These are phyloP conservation scores for Backusella tuberculispora DNA, from an alignment of 192 early-diverging fungal species.

Conservation along the genomic window DNA sequence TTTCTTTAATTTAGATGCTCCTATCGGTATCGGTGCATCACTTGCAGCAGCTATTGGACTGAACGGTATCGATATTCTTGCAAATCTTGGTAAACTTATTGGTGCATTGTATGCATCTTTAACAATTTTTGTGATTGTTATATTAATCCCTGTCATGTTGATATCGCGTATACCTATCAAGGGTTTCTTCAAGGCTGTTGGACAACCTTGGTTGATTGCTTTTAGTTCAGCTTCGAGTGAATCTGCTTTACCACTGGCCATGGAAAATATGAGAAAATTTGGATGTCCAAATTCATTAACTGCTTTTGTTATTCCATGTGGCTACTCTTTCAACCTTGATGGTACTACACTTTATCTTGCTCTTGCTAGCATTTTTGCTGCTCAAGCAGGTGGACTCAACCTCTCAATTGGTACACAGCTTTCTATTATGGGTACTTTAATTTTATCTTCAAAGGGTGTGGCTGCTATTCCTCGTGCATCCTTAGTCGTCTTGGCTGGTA, in stretches of 20 bases:
- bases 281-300: conserved; percentile 68
- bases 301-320: conserved; percentile 70
- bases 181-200: conserved; percentile 55
- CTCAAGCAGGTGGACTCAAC: conserved; percentile 58
- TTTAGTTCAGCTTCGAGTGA: conserved; percentile 77
- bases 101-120: conserved; percentile 64
- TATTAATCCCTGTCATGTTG: conserved; percentile 63
- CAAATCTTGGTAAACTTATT: conserved; percentile 66
- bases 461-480: conserved; percentile 64
- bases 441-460: conserved; percentile 72
- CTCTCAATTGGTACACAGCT: conserved; percentile 64
- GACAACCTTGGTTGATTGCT: conserved; percentile 70
- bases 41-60: conserved; percentile 60
- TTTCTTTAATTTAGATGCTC: conserved; percentile 46
- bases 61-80: conserved; percentile 62
- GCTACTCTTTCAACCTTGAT: conserved; percentile 81
- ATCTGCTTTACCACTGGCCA: conserved; percentile 69
- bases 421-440: conserved; percentile 65
- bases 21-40: conserved; percentile 67
- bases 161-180: conserved; percentile 56
- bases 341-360: conserved; percentile 78
- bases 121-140: conserved; percentile 56
- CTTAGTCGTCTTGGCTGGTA: conserved; percentile 62
- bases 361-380: conserved; percentile 66
- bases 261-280: conserved; percentile 70